Evolutionary conservation across 345 rosid species (phyloP), one percentile per base, ranked within the genome.

Genomic region (Microcos paniculata): DNA sequence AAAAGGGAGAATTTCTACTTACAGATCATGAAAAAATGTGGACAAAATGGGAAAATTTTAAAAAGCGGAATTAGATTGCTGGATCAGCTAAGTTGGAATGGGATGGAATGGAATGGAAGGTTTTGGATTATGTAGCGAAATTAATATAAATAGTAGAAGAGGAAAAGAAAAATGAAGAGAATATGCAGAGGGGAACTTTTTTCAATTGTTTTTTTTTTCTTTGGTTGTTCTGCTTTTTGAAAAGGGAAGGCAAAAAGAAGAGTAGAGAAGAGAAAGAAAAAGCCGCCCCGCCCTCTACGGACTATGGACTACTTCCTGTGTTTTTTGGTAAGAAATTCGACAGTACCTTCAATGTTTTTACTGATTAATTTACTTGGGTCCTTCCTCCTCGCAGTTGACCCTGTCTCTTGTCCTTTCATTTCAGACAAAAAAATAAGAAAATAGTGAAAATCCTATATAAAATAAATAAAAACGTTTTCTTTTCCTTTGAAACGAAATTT

Each of bases 21-120:
- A 76, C 79, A 68, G 74, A 68, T 76, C 49, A 68, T 30, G 57
- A 45, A 68, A 68, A 63, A 43, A 19, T 0, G 3, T 2, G n/a
- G 55, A 64, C 15, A 19, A 12, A 35, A 40, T 16, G 42, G n/a
- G 9, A 12, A 19, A 57, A 62, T 12, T 2, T 12, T 1, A 9
- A 12, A 67, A 0, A 55, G 9, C 4, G 46, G 24, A 9, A 23
- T 2, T 65, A 38, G 28, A 67, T 30, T 33, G 42, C 12, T 14
- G 69, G 72, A 76, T 66, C 78, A 56, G 73, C 19, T 46, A 24
- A 6, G n/a, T 19, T 40, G 38, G 23, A 28, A 26, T 18, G 55
- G 31, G 30, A 42, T 1, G 8, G 28, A 40, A 26, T 18, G 55
- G 31, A 46, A 42, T 1, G 8, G 28, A 40, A 15, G 5, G 0